Evolutionary conservation across 306 rosid species (phyloP), one percentile per base, ranked within the genome.

Genomic region (Clitoria ternatea): DNA sequence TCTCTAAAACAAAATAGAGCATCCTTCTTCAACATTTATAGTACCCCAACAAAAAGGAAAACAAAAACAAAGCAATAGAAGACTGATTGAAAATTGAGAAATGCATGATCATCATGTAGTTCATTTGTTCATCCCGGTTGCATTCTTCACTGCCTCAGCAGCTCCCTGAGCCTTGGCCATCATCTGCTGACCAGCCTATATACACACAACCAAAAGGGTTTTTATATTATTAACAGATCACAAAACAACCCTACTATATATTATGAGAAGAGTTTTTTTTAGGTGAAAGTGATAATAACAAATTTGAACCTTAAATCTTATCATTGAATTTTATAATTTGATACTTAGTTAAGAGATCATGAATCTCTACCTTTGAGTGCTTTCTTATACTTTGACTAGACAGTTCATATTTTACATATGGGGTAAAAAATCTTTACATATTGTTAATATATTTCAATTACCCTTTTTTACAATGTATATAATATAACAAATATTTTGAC

Each of bases 91-190:
- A 70, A 26, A 2, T 70, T 32, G 44, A 57, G 1, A 32, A 0
- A n/a, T 49, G n/a, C 20, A 48, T 15, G 15, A 60, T 7, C 39
- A 60, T 2, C 9, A 14, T 20, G 30, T 56, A 44, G 61, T 43
- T 88, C 75, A 82, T 47, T 84, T 84, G 66, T 77, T 84, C 55
- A 80, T 48, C 35, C 89, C 89, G 23, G 84, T 82, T 6, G 96
- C 83, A 77, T 89, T 33, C 83, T 85, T 89, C 23, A 72, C 78
- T 2, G 85, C 76, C 1, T 85, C 90, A 32, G 42, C 75, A 4
- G 88, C 85, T 40, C 81, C 92, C 18, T 77, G 78, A 4, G 87
- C 90, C 81, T 69, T 72, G 0, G 69, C 81, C 64, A 30, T 55
- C 77, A 85, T 17, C 36, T 79, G 88, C 61, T 79, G 76, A 14